Percentiles rank a stretch among this genome's conserved stretches.
phyloP scores from a whole-genome alignment of 495 filamentous ascomycete species.

The Aspergillus bridgeri region DNA sequence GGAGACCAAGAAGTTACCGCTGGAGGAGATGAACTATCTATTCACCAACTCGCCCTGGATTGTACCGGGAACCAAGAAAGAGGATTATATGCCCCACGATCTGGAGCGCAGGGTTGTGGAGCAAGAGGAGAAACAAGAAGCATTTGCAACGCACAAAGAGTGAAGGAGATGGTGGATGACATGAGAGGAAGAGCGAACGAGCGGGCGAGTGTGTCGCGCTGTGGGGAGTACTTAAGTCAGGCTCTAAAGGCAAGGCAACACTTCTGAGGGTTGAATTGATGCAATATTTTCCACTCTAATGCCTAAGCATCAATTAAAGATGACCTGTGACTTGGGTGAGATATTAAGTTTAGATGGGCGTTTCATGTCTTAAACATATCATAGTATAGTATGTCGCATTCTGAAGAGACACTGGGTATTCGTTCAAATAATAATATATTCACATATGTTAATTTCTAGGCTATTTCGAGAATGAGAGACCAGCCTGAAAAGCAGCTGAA shows the following conservation, averaged over 20 bases:
- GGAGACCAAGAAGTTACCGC: constrained; percentile 61
- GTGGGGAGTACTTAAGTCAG: background rate
- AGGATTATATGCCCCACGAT: constrained; percentile 36
- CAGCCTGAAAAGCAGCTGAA: background rate
- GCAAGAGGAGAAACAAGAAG: constrained; percentile 33
- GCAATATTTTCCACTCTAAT: background rate
- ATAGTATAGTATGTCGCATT: background rate
- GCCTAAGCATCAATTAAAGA: background rate
- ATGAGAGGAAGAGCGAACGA: background rate
- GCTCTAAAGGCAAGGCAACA: background rate
- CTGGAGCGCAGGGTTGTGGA: constrained; percentile 38
- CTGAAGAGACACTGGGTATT: background rate
- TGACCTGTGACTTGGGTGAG: background rate
- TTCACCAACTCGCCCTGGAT: constrained; percentile 68
- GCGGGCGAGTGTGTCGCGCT: background rate
- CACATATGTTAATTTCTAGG: background rate
- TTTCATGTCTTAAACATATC: background rate
- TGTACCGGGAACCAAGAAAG: constrained; percentile 46
- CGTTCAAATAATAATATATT: background rate
- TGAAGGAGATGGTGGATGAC: constrained; percentile 14
- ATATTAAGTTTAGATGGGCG: background rate
- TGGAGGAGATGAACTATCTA: constrained; percentile 69
- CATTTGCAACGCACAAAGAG: constrained; percentile 19
- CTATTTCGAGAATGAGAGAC: background rate
- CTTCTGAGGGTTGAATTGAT: background rate